These are phyloP conservation scores for Stagonosporopsis vannaccii DNA, from an alignment of 2,329 filamentous ascomycete genomes.

Conservation along the genomic window DNA sequence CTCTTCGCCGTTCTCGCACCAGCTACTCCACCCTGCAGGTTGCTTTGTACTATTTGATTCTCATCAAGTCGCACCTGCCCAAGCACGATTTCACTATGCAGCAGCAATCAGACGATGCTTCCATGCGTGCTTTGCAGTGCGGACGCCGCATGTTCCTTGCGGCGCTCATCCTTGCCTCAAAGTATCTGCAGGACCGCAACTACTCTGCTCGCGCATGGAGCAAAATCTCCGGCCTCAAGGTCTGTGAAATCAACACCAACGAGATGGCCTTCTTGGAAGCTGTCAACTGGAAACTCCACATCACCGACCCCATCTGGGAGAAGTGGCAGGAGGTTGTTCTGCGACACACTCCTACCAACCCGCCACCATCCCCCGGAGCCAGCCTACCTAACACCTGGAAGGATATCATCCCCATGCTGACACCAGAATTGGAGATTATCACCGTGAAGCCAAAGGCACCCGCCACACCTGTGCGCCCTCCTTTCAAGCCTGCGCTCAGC, in stretches of 20 bases:
- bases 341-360: constrained; percentile 74
- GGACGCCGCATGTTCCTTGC: constrained; percentile 97
- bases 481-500: constrained; percentile 34
- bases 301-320: constrained; percentile 86
- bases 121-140: constrained; percentile 85
- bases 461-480: constrained; percentile 35
- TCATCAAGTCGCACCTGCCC: constrained; percentile 90
- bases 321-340: constrained; percentile 94
- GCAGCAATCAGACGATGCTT: constrained; percentile 73
- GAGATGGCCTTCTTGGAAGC: constrained; percentile 90
- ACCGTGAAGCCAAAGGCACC: constrained; percentile 48
- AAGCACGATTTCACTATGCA: constrained; percentile 85
- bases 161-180: constrained; percentile 92
- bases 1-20: constrained; percentile 88
- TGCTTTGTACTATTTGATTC: constrained; percentile 91
- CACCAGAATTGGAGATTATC: constrained; percentile 63
- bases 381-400: constrained; percentile 53
- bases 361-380: constrained; percentile 49
- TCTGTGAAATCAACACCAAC: constrained; percentile 94
- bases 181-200: constrained; percentile 97
- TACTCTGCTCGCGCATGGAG: constrained; percentile 98
- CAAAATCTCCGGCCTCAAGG: constrained; percentile 96
- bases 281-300: constrained; percentile 94
- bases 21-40: constrained; percentile 98
- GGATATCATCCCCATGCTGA: constrained; percentile 62